These are phyloP conservation scores for Hydnomerulius pinastri DNA, from an alignment of 768 basidiomycete species.

Conservation along the genomic window DNA sequence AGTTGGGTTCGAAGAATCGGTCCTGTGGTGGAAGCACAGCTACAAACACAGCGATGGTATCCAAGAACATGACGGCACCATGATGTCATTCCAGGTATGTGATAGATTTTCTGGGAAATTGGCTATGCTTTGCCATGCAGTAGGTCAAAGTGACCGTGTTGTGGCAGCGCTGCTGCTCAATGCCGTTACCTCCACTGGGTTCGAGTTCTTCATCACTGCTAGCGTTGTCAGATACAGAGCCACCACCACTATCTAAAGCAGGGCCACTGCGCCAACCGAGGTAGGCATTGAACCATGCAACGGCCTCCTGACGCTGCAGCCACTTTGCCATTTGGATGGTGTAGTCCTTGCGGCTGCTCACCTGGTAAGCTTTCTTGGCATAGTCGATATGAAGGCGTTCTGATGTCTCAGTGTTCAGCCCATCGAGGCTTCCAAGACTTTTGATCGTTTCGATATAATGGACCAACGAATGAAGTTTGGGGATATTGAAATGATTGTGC, in stretches of 20 bases:
- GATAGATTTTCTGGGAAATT: too few species aligned
- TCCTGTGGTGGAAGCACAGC: not conserved
- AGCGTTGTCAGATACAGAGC: too few species aligned
- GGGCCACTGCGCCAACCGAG: too few species aligned
- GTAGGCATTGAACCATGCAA: slow-evolving; percentile 28
- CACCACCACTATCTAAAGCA: too few species aligned
- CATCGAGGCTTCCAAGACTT: slow-evolving; percentile 30
- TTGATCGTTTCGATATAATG: slow-evolving; percentile 33
- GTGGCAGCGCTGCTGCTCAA: too few species aligned
- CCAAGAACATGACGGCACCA: not conserved
- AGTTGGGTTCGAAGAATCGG: not conserved
- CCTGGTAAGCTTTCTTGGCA: slow-evolving; percentile 34
- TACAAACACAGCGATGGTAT: not conserved
- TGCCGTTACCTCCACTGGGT: too few species aligned
- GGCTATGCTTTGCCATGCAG: too few species aligned
- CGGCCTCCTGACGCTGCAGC: slow-evolving; percentile 5
- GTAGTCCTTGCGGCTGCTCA: slow-evolving; percentile 23
- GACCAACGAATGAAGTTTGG: slow-evolving; percentile 34
- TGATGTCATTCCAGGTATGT: not conserved
- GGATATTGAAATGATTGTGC: slow-evolving; percentile 37
- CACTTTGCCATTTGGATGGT: slow-evolving; percentile 9
- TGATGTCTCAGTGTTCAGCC: slow-evolving; percentile 35
- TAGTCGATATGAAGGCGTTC: slow-evolving; percentile 46
- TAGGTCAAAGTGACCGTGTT: too few species aligned
- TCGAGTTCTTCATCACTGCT: too few species aligned